These are phyloP conservation scores for Lachancea mirantina DNA, from an alignment of 805 yeast genomes.

Conservation along the genomic window DNA sequence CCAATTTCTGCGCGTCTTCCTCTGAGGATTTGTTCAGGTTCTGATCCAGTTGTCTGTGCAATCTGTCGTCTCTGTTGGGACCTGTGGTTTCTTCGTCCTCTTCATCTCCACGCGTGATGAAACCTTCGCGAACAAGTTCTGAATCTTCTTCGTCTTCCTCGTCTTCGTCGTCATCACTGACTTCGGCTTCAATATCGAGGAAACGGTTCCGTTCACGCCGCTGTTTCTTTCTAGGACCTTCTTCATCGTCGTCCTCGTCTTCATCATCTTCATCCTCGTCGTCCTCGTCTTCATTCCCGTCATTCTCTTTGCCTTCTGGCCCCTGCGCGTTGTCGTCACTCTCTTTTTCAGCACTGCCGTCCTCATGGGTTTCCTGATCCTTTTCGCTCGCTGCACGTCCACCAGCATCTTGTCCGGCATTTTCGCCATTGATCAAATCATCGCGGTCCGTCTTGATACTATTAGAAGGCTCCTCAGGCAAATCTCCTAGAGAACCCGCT, in stretches of 20 bases:
- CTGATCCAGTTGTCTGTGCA: constrained; percentile 87
- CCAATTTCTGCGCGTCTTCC: constrained; percentile 90
- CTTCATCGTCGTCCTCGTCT: constrained; percentile 49
- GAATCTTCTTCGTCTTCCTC: constrained; percentile 93
- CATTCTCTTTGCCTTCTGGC: constrained; percentile 33
- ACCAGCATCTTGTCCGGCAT: background rate
- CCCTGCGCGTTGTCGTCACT: constrained; percentile 24
- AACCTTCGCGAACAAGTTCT: constrained; percentile 78
- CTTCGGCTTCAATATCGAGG: constrained; percentile 98
- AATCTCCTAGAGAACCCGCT: no score
- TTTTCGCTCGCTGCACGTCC: background rate
- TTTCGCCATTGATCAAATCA: no score
- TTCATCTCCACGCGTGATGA: constrained; percentile 50
- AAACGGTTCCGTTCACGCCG: constrained; percentile 66
- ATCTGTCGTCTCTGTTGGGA: constrained; percentile 56
- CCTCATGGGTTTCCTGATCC: background rate
- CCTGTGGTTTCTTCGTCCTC: constrained; percentile 53
- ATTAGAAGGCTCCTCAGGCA: no score
- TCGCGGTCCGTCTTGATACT: no score
- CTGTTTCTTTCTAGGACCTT: constrained; percentile 39
- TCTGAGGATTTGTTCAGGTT: constrained; percentile 81
- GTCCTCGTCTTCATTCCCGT: constrained; percentile 38
- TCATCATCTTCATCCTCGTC: constrained; percentile 51
- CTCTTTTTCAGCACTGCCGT: constrained; percentile 12
- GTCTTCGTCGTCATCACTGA: constrained; percentile 89